Evolutionary conservation across 1,284 basidiomycete genomes (phyloP).

Genomic region (Ustilago curta): DNA sequence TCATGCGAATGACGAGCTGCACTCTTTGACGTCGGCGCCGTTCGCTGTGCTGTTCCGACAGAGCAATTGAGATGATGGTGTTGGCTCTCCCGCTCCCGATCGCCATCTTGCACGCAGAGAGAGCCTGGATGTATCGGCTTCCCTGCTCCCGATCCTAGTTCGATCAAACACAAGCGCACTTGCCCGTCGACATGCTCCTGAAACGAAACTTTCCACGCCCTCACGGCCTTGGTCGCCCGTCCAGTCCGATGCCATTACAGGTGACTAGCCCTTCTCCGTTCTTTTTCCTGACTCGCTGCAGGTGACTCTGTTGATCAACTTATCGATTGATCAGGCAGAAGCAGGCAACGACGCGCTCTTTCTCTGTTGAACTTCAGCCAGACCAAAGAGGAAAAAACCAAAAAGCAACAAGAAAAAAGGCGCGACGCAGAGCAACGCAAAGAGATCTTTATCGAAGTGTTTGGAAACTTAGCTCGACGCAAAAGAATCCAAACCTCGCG

Average conservation of each 20-base stretch:
- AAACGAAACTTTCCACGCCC: not conserved
- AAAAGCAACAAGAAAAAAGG: not conserved
- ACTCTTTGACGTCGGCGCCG: conserved; percentile 18
- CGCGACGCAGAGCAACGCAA: conserved; percentile 1
- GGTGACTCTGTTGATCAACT: conserved; percentile 14
- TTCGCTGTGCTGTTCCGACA: not conserved
- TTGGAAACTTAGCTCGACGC: conserved; percentile 24
- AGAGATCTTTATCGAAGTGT: conserved; percentile 31
- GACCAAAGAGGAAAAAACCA: not conserved
- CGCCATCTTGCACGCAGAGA: not conserved
- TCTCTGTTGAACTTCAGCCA: conserved; percentile 15
- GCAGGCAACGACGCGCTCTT: conserved; percentile 1
- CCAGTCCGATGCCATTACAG: conserved; percentile 8
- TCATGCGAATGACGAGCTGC: not conserved
- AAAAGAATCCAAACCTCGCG: not conserved
- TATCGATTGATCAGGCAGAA: conserved; percentile 28
- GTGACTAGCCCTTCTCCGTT: conserved; percentile 12
- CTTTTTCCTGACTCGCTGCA: conserved; percentile 17
- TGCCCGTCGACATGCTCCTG: too few species aligned
- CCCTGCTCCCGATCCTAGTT: not conserved
- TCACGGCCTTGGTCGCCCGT: conserved; percentile 32
- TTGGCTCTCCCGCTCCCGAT: conserved; percentile 7
- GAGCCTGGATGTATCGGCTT: conserved; percentile 13
- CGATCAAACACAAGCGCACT: conserved; percentile 21
- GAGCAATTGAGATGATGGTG: conserved; percentile 13